Percentiles rank a stretch among this genome's conserved stretches.
phyloP scores from a whole-genome alignment of 345 rosid species.

The Salix udensis region DNA sequence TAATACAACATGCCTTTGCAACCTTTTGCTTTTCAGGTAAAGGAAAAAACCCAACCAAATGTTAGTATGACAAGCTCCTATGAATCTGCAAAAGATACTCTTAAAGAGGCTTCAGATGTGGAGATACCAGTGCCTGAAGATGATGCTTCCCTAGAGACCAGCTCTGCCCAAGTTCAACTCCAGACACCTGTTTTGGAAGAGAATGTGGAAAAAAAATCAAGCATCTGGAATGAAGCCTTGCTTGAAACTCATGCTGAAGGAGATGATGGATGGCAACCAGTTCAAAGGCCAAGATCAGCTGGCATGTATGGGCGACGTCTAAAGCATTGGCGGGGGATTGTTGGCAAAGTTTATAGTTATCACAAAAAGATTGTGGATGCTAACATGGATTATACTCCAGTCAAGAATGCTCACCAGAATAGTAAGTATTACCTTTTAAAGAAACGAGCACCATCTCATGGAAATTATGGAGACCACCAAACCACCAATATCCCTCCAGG shows the following conservation, averaged over 20 bases:
- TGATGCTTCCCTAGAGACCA: slow-evolving; percentile 37
- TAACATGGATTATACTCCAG: slow-evolving; percentile 45
- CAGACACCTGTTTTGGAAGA: slow-evolving; percentile 46
- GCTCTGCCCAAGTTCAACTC: slow-evolving; percentile 34
- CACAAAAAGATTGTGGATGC: slow-evolving; percentile 67
- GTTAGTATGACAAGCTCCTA: slow-evolving; percentile 34
- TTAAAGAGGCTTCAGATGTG: slow-evolving; percentile 51
- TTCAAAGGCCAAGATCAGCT: slow-evolving; percentile 84
- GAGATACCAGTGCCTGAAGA: slow-evolving; percentile 34
- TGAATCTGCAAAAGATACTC: slow-evolving; percentile 41
- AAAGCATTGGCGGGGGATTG: slow-evolving; percentile 78
- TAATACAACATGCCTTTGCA: neutral
- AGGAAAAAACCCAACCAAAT: slow-evolving; percentile 49
- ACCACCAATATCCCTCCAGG: slow-evolving; percentile 47
- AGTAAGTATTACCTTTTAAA: slow-evolving; percentile 58
- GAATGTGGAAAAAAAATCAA: slow-evolving; percentile 35
- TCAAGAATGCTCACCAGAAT: slow-evolving; percentile 54
- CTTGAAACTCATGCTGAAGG: slow-evolving; percentile 59
- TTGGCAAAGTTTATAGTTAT: slow-evolving; percentile 64
- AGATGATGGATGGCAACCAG: slow-evolving; percentile 96
- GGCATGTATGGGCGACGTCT: slow-evolving; percentile 63
- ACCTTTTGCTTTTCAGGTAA: slow-evolving; percentile 44
- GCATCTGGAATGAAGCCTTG: slow-evolving; percentile 27
- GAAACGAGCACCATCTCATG: slow-evolving; percentile 62
- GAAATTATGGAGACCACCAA: slow-evolving; percentile 57